Percentiles rank a stretch among this genome's conserved stretches.
phyloP scores from a whole-genome alignment of 2,329 filamentous ascomycete genomes.

The Celoporthe dispersa region DNA sequence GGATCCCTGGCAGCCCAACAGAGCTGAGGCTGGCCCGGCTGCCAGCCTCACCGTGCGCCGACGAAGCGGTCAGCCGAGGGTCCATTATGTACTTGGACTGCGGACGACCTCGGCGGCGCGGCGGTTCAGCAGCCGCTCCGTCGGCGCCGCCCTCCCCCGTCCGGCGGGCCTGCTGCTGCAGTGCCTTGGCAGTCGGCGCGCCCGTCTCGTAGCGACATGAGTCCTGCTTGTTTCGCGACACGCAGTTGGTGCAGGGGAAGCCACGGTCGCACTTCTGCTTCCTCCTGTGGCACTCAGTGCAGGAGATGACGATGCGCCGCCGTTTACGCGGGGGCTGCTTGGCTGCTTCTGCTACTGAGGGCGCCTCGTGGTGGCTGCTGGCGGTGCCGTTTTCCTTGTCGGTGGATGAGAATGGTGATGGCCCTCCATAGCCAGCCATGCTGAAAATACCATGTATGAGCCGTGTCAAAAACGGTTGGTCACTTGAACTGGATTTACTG shows the following conservation, averaged over 20 bases:
- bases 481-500: background rate
- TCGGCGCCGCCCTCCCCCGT: conserved; percentile 13
- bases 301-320: conserved; percentile 64
- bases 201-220: conserved; percentile 62
- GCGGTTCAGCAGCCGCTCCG: background rate
- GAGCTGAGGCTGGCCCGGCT: background rate
- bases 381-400: conserved; percentile 6
- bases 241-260: conserved; percentile 63
- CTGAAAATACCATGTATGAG: background rate
- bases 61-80: background rate
- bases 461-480: background rate
- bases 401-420: conserved; percentile 21
- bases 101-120: conserved; percentile 24
- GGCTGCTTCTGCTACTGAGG: conserved; percentile 5
- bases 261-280: conserved; percentile 69
- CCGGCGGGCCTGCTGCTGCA: conserved; percentile 30
- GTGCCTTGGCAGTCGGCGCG: conserved; percentile 47
- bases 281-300: conserved; percentile 66
- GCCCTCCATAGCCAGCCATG: conserved; percentile 15
- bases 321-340: conserved; percentile 57
- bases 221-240: conserved; percentile 58
- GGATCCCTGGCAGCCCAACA: background rate
- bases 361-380: background rate
- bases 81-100: conserved; percentile 15
- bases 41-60: background rate